Evolutionary conservation across 768 basidiomycete genomes (phyloP).

Genomic region (Pulveroboletus frians): DNA sequence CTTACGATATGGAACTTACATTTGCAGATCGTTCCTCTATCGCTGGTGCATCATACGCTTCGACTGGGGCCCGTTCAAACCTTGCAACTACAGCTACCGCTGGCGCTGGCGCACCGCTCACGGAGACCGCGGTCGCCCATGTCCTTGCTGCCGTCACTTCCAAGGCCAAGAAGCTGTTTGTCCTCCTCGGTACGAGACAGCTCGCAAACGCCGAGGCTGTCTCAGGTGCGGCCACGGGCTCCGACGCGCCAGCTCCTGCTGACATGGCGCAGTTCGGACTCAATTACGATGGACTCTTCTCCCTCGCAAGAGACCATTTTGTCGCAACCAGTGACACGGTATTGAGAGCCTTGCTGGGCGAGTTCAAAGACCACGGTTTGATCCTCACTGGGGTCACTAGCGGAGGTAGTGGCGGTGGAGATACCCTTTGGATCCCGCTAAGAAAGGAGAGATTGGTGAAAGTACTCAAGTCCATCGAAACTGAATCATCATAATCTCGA

Average conservation of each 20-base stretch:
- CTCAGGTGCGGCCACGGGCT: slow-evolving; percentile 1
- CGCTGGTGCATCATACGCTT: slow-evolving; percentile 41
- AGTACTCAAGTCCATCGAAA: slow-evolving; percentile 35
- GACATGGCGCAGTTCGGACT: slow-evolving; percentile 48
- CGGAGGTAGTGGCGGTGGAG: slow-evolving; percentile 39
- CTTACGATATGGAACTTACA: slow-evolving; percentile 76
- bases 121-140: slow-evolving; percentile 73
- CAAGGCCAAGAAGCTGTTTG: slow-evolving; percentile 81
- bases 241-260: slow-evolving; percentile 6
- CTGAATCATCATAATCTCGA: slow-evolving; percentile 13
- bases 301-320: slow-evolving; percentile 72
- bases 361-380: slow-evolving; percentile 88
- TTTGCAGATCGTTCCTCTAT: slow-evolving; percentile 62
- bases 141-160: slow-evolving; percentile 84
- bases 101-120: slow-evolving; percentile 42
- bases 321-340: slow-evolving; percentile 87
- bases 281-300: slow-evolving; percentile 65
- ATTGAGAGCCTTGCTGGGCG: slow-evolving; percentile 73
- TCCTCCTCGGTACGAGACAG: slow-evolving; percentile 62
- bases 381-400: slow-evolving; percentile 49
- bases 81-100: slow-evolving; percentile 28
- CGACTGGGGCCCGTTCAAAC: slow-evolving; percentile 24
- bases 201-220: slow-evolving; percentile 46
- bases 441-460: slow-evolving; percentile 64
- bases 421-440: slow-evolving; percentile 84